These are phyloP conservation scores for Cordyceps tenuipes DNA, from an alignment of 2,329 filamentous ascomycete genomes.

Conservation along the genomic window DNA sequence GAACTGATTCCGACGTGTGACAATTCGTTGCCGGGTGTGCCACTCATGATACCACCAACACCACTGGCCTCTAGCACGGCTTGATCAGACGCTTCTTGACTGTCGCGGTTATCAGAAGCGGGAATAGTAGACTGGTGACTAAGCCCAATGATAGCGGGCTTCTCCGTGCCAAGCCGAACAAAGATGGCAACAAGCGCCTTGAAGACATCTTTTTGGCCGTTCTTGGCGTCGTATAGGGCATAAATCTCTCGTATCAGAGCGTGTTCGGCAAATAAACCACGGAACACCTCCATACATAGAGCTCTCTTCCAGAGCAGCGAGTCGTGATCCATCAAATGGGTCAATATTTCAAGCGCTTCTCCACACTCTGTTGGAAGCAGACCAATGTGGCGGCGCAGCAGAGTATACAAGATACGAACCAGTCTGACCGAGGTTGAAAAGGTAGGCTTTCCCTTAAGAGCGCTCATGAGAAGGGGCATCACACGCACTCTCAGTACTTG, in stretches of 20 bases:
- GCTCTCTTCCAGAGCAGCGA: constrained; percentile 77
- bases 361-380: constrained; percentile 73
- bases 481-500: constrained; percentile 68
- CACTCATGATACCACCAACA: constrained; percentile 77
- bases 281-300: constrained; percentile 84
- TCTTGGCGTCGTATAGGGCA: constrained; percentile 64
- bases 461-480: constrained; percentile 74
- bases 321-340: constrained; percentile 82
- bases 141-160: constrained; percentile 78
- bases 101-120: constrained; percentile 44
- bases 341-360: constrained; percentile 71
- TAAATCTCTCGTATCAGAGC: constrained; percentile 73
- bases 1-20: constrained; percentile 72
- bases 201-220: constrained; percentile 67
- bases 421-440: constrained; percentile 79
- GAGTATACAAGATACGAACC: constrained; percentile 71
- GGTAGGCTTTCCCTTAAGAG: constrained; percentile 66
- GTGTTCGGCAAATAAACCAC: constrained; percentile 76
- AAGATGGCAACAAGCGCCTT: constrained; percentile 79
- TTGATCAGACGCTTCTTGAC: constrained; percentile 61
- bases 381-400: constrained; percentile 69
- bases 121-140: constrained; percentile 84
- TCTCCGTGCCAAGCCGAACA: constrained; percentile 88
- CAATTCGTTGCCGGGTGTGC: constrained; percentile 58
- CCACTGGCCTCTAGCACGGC: constrained; percentile 84